Percentiles rank a stretch among this genome's conserved stretches.
Conservation (phyloP, 257 asterid genomes). For the Penstemon eatonii region DNA sequence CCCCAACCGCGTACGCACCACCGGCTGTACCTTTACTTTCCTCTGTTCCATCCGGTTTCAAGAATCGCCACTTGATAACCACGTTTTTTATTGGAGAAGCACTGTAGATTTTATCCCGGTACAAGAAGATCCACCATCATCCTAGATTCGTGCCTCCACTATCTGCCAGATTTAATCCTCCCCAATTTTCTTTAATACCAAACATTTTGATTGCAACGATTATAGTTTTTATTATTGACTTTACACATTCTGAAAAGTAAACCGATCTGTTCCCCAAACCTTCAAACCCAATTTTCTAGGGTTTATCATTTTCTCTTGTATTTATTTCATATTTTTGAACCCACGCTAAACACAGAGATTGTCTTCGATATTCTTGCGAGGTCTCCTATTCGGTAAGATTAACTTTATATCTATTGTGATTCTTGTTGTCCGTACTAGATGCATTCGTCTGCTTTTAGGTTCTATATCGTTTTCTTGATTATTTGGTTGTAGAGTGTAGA, state of each 20-base stretch:
- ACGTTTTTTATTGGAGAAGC: too few species aligned
- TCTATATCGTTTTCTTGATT: background rate
- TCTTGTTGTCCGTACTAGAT: background rate
- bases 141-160: too few species aligned
- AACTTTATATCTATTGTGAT: background rate
- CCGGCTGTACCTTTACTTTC: too few species aligned
- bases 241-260: background rate
- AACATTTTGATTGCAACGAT: too few species aligned
- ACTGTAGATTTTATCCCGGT: too few species aligned
- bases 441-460: background rate
- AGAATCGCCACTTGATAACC: too few species aligned
- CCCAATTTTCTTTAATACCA: too few species aligned
- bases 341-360: background rate
- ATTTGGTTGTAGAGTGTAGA: background rate
- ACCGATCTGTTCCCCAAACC: conserved; percentile 26
- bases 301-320: conserved; percentile 26
- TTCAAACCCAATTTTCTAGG: conserved; percentile 28
- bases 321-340: background rate
- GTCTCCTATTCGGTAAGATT: conserved; percentile 33
- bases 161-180: too few species aligned
- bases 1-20: too few species aligned
- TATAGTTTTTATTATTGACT: too few species aligned
- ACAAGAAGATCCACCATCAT: too few species aligned
- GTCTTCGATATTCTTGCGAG: conserved; percentile 26
- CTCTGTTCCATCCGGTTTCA: too few species aligned